Conservation (phyloP, 2,329 filamentous ascomycete species). For the Penicillium palitans region DNA sequence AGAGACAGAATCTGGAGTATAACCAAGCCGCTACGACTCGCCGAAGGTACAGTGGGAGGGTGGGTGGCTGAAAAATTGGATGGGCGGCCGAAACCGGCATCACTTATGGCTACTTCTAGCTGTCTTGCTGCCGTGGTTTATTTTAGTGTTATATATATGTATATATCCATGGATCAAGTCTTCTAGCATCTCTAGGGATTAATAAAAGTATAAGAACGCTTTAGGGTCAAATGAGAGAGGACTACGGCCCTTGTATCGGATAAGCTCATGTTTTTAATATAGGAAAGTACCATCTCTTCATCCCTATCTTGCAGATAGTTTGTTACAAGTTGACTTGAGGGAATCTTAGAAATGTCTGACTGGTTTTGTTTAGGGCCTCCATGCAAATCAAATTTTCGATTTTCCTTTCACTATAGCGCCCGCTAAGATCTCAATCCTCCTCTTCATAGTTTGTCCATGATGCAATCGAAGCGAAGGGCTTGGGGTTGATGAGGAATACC, state of each 20-base stretch:
- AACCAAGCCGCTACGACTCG: too few species aligned
- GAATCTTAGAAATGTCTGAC: neutral
- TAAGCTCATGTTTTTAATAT: neutral
- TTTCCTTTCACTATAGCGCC: neutral
- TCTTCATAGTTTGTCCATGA: neutral
- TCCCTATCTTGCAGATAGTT: neutral
- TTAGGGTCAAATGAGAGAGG: neutral
- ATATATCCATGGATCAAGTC: neutral
- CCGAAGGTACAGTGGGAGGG: too few species aligned
- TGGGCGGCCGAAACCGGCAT: neutral
- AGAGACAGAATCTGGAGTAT: too few species aligned
- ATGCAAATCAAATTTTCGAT: neutral
- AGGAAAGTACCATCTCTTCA: neutral
- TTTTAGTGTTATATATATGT: neutral
- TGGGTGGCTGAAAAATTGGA: neutral
- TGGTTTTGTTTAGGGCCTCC: neutral
- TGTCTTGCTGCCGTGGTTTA: neutral
- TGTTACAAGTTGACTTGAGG: neutral
- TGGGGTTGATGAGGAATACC: too few species aligned
- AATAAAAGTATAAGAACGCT: neutral
- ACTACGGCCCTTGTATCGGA: neutral
- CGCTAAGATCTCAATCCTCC: neutral
- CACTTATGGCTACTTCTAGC: neutral
- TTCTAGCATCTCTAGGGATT: neutral
- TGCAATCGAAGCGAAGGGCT: too few species aligned